Percentiles rank a stretch among this genome's conserved stretches.
These are phyloP conservation scores for Purpureocillium takamizusanense DNA, from an alignment of 2,329 filamentous ascomycete genomes.

Conservation along the genomic window DNA sequence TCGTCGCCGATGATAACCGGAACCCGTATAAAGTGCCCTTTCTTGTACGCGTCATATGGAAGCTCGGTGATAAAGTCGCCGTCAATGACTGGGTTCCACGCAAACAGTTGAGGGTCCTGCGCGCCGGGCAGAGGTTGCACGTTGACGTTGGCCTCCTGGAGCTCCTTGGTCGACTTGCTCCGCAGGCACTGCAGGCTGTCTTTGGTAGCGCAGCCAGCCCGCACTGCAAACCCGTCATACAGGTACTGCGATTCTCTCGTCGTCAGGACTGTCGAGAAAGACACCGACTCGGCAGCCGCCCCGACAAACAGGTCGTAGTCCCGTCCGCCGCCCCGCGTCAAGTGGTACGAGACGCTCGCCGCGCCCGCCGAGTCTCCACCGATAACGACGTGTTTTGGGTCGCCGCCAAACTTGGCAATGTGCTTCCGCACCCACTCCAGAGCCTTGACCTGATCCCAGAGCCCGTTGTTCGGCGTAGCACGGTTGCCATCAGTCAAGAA, in stretches of 20 bases:
- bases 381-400: conserved; percentile 54
- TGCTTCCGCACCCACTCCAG: conserved; percentile 57
- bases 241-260: conserved; percentile 34
- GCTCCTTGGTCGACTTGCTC: conserved; percentile 19
- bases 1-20: conserved; percentile 32
- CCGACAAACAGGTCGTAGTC: conserved; percentile 35
- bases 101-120: conserved; percentile 26
- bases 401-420: conserved; percentile 54
- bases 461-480: conserved; percentile 44
- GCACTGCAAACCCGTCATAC: conserved; percentile 32
- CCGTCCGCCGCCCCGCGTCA: conserved; percentile 24
- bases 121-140: not conserved
- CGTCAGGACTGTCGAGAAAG: conserved; percentile 33
- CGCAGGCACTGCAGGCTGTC: conserved; percentile 32
- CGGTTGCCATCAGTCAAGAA: conserved; percentile 51
- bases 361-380: conserved; percentile 48
- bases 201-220: conserved; percentile 21
- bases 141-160: conserved; percentile 26
- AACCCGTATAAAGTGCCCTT: conserved; percentile 37
- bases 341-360: no score
- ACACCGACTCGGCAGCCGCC: conserved; percentile 34
- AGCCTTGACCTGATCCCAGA: conserved; percentile 56
- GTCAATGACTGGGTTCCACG: conserved; percentile 42
- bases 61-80: conserved; percentile 33
- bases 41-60: conserved; percentile 32